Percentiles rank a stretch among this genome's conserved stretches.
Evolutionary conservation across 2,329 filamentous ascomycete species (phyloP).

Genomic region (Venturia asperata): DNA sequence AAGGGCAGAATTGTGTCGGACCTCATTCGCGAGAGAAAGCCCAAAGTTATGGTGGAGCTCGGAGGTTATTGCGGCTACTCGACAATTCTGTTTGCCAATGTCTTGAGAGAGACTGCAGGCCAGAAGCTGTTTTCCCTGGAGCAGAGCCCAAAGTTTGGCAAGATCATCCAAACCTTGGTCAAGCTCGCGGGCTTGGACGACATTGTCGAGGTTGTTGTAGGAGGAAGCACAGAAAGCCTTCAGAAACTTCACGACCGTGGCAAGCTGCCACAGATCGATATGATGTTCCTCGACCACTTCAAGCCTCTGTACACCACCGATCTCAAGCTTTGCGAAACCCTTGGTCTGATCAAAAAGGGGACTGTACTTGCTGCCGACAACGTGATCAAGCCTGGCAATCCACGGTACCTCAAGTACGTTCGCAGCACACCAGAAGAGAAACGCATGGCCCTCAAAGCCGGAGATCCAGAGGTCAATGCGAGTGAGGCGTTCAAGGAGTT

Average conservation of each 20-base stretch:
- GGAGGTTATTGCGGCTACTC: constrained; percentile 81
- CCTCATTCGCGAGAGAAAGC: constrained; percentile 60
- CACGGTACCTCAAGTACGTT: constrained; percentile 64
- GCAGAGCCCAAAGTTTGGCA: constrained; percentile 64
- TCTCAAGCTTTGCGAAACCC: constrained; percentile 67
- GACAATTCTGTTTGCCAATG: constrained; percentile 64
- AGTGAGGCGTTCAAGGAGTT: constrained; percentile 22
- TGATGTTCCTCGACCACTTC: constrained; percentile 75
- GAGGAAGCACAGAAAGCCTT: constrained; percentile 60
- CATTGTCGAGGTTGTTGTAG: constrained; percentile 63
- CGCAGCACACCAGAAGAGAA: constrained; percentile 58
- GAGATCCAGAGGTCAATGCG: neutral
- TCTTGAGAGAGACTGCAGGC: constrained; percentile 55
- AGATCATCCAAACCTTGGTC: constrained; percentile 60
- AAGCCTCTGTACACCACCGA: constrained; percentile 70
- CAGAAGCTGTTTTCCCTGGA: constrained; percentile 64
- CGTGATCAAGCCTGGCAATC: constrained; percentile 64
- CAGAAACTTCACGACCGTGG: constrained; percentile 51
- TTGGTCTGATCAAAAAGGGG: constrained; percentile 57
- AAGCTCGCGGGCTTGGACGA: constrained; percentile 66
- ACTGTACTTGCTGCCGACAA: constrained; percentile 63
- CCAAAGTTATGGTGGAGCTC: constrained; percentile 64
- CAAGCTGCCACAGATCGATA: constrained; percentile 47
- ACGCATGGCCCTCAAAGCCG: constrained; percentile 34
- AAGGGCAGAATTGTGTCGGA: constrained; percentile 66